Evolutionary conservation across 2,329 filamentous ascomycete species (phyloP), one percentile per base, ranked within the genome.

Genomic region (Pezicula neosporulosa): DNA sequence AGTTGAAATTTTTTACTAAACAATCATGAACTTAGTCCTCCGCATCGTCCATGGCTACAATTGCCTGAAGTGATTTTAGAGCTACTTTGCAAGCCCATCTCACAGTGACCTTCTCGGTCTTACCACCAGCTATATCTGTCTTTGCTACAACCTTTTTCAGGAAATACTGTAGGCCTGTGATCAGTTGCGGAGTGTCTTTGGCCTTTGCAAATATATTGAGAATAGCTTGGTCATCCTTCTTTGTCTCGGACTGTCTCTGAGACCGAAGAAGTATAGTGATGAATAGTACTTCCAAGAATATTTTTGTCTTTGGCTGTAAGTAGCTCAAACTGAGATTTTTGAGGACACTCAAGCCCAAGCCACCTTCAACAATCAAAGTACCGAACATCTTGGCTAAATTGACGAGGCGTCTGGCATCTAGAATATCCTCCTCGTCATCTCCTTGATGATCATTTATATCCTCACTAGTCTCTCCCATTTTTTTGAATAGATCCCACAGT

Each of bases 401-500:
- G 58, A 88, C 83, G 47, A 88, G 73, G 41, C 81, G 78, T 56
- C 80, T 75, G 54, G 80, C 76, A 19, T 73, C 72, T 49, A 85
- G 63, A 9, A 69, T 67, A 12, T 76, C 75, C 7, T 74, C 72
- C 21, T 78, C 75, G 2, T 83, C 80, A 6, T 85, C 82, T 3
- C 77, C 75, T 15, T 78, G 80, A 37, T 78, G 80, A 37, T 84
- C 83, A 6, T 82, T 84, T 42, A 88, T 86, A 35, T 88, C 80
- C 2, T 75, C 61, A 44, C 74, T 68, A 19, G 80, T 81, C 68
- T 96, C 92, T n/a, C 91, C 93, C 70, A 97, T 82, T 35, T 83
- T 80, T 62, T 87, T 86, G 70, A 97, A 95, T 9, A 93, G 76
- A 60, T 88, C 90, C 85, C 92, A 96, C 1, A 97, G 74, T 7